Evolutionary conservation across 306 rosid species (phyloP).

Genomic region (Vigna reflexopilosa): DNA sequence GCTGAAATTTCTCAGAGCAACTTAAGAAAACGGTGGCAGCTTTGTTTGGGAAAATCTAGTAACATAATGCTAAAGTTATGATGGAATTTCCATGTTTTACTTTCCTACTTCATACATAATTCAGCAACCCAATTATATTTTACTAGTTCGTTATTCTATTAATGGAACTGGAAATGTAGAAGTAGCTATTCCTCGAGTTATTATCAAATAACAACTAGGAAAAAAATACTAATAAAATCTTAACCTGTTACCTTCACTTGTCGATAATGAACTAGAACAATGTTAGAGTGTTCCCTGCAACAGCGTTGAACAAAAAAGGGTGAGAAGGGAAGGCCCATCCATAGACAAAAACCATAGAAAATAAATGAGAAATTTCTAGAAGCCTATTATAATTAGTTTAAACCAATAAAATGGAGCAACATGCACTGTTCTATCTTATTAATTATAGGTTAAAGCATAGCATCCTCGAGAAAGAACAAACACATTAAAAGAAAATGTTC

Average conservation of each 20-base stretch:
- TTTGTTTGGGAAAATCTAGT: background rate
- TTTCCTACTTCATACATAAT: slow-evolving; percentile 13
- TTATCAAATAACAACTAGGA: background rate
- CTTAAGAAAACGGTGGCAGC: slow-evolving; percentile 12
- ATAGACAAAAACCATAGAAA: slow-evolving; percentile 15
- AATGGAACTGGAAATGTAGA: slow-evolving; percentile 13
- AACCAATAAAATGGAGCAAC: no score
- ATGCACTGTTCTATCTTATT: background rate
- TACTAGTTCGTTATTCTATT: slow-evolving; percentile 18
- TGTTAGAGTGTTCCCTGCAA: slow-evolving; percentile 84
- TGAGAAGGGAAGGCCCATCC: slow-evolving; percentile 36
- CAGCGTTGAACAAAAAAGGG: slow-evolving; percentile 42
- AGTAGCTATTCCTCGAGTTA: slow-evolving; percentile 24
- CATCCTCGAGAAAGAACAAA: slow-evolving; percentile 22
- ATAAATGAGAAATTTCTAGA: slow-evolving; percentile 40
- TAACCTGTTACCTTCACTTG: slow-evolving; percentile 70
- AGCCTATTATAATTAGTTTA: background rate
- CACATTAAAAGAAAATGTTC: background rate
- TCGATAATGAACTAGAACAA: slow-evolving; percentile 85
- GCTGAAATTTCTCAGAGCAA: background rate
- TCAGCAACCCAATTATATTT: background rate
- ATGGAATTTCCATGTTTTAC: slow-evolving; percentile 9
- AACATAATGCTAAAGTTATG: background rate
- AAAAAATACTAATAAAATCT: slow-evolving; percentile 14
- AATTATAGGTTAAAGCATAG: slow-evolving; percentile 26